Evolutionary conservation across 176 grass and related monocot genomes (phyloP).

Genomic region (Eleusine coracana): DNA sequence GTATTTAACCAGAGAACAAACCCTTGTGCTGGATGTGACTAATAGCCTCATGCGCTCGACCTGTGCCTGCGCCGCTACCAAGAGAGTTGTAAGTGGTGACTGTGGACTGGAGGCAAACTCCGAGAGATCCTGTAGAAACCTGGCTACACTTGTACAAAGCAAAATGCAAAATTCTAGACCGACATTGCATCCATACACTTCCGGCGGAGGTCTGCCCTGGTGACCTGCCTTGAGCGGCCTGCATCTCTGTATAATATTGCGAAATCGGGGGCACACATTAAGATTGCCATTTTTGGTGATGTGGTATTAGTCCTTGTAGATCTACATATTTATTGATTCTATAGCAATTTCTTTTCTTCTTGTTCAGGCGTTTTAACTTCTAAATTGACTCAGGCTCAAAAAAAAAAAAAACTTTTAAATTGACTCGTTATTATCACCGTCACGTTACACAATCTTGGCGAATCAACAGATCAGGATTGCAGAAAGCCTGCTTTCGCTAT

Average conservation of each 20-base stretch:
- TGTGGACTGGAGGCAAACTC: background rate
- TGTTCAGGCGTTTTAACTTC: no score
- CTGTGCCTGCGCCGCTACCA: background rate
- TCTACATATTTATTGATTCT: constrained; percentile 15
- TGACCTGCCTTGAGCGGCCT: background rate
- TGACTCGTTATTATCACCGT: background rate
- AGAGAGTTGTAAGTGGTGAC: background rate
- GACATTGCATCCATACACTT: constrained; percentile 1
- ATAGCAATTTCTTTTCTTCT: background rate
- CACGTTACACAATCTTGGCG: background rate
- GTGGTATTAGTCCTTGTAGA: constrained; percentile 14
- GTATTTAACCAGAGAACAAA: background rate
- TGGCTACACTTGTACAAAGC: constrained; percentile 39
- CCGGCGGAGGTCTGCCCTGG: background rate
- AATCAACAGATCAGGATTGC: no score
- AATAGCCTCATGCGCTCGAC: background rate
- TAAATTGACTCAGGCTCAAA: no score
- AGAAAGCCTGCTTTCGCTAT: no score
- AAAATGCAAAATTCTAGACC: constrained; percentile 36
- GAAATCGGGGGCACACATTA: background rate
- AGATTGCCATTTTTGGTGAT: constrained; percentile 10
- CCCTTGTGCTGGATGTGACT: background rate
- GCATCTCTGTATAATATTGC: constrained; percentile 5
- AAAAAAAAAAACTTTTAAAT: no score
- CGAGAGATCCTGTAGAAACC: background rate